Conservation (phyloP, 2,329 filamentous ascomycete genomes). For the Diaporthe citriasiana region DNA sequence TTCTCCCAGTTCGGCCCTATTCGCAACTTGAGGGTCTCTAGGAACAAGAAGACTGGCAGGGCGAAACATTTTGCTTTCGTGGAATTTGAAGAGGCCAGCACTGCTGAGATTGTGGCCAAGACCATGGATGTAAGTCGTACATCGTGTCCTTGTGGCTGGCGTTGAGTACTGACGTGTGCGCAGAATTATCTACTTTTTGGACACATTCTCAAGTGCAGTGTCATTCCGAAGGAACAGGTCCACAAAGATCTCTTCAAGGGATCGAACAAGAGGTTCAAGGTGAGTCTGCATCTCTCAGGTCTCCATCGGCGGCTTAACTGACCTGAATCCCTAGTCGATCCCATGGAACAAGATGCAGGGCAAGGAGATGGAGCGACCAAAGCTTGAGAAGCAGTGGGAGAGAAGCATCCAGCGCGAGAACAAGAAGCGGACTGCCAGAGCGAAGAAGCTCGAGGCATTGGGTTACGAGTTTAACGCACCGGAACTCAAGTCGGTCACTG, state of each 20-base stretch:
- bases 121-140: slow-evolving; percentile 80
- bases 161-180: slow-evolving; percentile 13
- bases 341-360: slow-evolving; percentile 91
- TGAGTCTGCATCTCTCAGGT: not conserved
- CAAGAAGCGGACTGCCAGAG: slow-evolving; percentile 76
- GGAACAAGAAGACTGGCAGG: slow-evolving; percentile 91
- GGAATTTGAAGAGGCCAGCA: slow-evolving; percentile 83
- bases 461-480: slow-evolving; percentile 89
- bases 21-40: slow-evolving; percentile 82
- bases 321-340: slow-evolving; percentile 59
- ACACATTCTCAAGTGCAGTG: slow-evolving; percentile 90
- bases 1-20: slow-evolving; percentile 94
- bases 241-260: slow-evolving; percentile 90
- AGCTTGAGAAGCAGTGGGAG: slow-evolving; percentile 83
- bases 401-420: slow-evolving; percentile 81
- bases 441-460: slow-evolving; percentile 80
- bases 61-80: slow-evolving; percentile 97
- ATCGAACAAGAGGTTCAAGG: slow-evolving; percentile 89
- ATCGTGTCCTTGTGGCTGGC: not conserved
- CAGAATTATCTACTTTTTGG: slow-evolving; percentile 92
- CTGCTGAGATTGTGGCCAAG: slow-evolving; percentile 90
- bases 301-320: not conserved
- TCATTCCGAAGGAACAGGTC: slow-evolving; percentile 81
- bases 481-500: slow-evolving; percentile 70
- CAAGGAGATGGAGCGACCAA: slow-evolving; percentile 78